Evolutionary conservation across 1,139 yeast genomes (phyloP), one percentile per base, ranked within the genome.

Genomic region (Groenewaldozyma auringiensis): DNA sequence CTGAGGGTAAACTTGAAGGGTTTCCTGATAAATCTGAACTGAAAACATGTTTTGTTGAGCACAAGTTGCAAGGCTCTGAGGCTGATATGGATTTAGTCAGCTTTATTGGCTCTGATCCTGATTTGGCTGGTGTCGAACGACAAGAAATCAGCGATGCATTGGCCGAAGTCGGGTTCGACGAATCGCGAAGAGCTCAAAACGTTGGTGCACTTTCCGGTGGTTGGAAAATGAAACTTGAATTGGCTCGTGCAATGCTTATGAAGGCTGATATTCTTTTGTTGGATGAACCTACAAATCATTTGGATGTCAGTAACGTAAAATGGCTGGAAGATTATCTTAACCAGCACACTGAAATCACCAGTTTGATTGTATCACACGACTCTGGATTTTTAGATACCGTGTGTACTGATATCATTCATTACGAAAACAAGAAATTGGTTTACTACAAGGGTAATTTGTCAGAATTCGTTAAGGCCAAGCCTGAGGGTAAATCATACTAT

Each of bases 231-330:
- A 92, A 92, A 78, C 82, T 92, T 72, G 98, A 96, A 69, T 81
- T 92, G 67, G 97, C 97, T 63, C 86, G 96, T 77, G 98, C 98
- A 68, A 96, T 92, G 70, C 84, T 92, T 76, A 86, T 86, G 80
- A 88, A 88, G 75, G 97, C 97, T 64, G 97, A 92, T 75, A 92
- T 92, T 69, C 79, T 92, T 73, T 80, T 92, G 72, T 82, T 92
- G 71, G 98, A 92, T 80, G 98, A 92, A 80, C 98, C 98, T 77
- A 92, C 98, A 69, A 92, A 92, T 83, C 98, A 92, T 78, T 85
- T 92, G 83, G 98, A 92, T 77, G 89, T 95, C 65, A 95, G 87
- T 64, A 92, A 92, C 75, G 97, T 92, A 67, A 95, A 95, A 69
- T 92, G 98, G 98, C 85, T 92, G 76, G 95, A 85, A 72, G 84